Evolutionary conservation across 495 filamentous ascomycete genomes (phyloP).

Genomic region (Penicillium crystallinum): DNA sequence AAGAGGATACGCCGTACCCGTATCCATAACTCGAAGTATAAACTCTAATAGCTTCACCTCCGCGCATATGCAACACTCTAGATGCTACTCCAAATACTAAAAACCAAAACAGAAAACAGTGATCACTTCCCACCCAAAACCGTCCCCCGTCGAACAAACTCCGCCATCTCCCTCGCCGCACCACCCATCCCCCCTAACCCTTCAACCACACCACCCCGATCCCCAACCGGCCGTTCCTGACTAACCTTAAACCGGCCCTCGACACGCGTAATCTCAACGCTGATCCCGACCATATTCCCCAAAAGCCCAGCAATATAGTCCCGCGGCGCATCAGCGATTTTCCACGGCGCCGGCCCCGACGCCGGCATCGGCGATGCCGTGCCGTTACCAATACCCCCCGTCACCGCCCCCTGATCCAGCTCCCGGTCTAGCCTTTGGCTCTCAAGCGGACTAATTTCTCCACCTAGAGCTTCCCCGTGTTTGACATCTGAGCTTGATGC

Average conservation of each 20-base stretch:
- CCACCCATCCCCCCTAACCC: constrained; percentile 32
- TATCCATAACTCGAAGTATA: too few relatives aligned
- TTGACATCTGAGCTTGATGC: neutral
- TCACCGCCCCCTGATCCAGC: neutral
- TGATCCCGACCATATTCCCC: constrained; percentile 48
- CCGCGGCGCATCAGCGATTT: constrained; percentile 42
- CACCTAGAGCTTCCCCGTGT: neutral
- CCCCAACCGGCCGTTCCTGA: constrained; percentile 41
- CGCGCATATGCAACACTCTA: too few relatives aligned
- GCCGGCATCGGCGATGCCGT: neutral
- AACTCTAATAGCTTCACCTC: too few relatives aligned
- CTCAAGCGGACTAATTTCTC: neutral
- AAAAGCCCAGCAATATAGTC: constrained; percentile 40
- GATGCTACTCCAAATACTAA: neutral
- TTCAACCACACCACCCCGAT: constrained; percentile 43
- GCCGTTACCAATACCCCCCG: constrained; percentile 4
- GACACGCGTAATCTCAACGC: constrained; percentile 39
- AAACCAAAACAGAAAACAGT: neutral
- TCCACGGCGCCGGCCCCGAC: constrained; percentile 29
- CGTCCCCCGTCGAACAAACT: constrained; percentile 12
- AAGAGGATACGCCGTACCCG: too few relatives aligned
- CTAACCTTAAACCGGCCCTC: constrained; percentile 54
- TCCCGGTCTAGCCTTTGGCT: neutral
- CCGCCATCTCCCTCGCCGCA: constrained; percentile 15
- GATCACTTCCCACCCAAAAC: neutral